Conservation (phyloP, 306 rosid species). For the Begonia fuchsioides region DNA sequence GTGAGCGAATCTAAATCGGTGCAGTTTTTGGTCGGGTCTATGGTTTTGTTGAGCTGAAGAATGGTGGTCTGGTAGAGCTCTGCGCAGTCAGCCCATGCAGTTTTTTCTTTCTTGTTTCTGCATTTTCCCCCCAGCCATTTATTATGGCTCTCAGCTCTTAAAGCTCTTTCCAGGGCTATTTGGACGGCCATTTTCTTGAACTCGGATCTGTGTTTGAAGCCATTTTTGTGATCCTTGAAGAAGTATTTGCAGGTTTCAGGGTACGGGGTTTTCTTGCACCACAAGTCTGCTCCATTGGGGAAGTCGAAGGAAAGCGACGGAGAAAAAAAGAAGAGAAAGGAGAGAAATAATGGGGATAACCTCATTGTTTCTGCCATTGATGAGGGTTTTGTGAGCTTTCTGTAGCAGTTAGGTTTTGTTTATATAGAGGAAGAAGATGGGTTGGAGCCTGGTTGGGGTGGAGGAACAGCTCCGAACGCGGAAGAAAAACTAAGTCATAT, state of each 20-base stretch:
- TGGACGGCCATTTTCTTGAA: constrained; percentile 6
- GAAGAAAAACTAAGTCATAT: too few relatives aligned
- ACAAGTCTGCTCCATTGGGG: not conserved
- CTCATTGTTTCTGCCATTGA: not conserved
- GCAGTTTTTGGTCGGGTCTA: constrained; percentile 11
- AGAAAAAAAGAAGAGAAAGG: not conserved
- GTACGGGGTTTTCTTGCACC: constrained; percentile 1
- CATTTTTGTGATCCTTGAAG: not conserved
- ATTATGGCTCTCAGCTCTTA: constrained; percentile 19
- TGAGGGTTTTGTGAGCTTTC: not conserved
- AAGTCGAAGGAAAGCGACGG: not conserved
- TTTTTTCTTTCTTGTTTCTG: constrained; percentile 20
- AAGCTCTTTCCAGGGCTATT: constrained; percentile 22
- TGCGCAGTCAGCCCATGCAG: constrained; percentile 41
- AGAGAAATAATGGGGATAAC: not conserved
- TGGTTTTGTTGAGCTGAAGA: not conserved
- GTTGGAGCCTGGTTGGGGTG: not conserved
- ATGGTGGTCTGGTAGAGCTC: constrained; percentile 15
- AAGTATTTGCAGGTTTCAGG: not conserved
- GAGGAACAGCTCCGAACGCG: too few relatives aligned
- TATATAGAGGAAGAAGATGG: constrained; percentile 1
- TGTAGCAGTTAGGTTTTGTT: not conserved
- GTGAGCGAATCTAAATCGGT: constrained; percentile 30
- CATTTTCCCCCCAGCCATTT: constrained; percentile 30
- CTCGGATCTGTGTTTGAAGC: not conserved